Percentiles rank a stretch among this genome's conserved stretches.
Evolutionary conservation across 2,329 filamentous ascomycete genomes (phyloP).

Genomic region (Aspergillus oerlinghausenensis): DNA sequence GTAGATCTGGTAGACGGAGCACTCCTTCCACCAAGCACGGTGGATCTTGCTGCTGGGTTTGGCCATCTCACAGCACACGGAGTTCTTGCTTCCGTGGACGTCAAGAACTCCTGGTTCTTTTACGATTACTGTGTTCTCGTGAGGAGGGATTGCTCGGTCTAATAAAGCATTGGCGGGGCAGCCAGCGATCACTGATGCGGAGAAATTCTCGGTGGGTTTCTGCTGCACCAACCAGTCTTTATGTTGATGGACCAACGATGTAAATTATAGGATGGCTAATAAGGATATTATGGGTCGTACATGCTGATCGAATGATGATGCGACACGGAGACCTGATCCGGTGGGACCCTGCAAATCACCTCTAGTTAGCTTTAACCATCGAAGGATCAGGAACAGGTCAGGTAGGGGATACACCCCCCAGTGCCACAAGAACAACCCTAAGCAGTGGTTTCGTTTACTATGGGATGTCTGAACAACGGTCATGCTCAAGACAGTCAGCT

Average conservation of each 20-base stretch:
- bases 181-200: background rate
- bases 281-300: background rate
- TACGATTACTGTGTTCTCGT: background rate
- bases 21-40: conserved; percentile 55
- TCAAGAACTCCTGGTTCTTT: background rate
- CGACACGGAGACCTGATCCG: background rate
- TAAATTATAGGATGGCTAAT: background rate
- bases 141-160: background rate
- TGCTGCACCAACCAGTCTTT: background rate
- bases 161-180: background rate
- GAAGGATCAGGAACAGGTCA: background rate
- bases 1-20: conserved; percentile 57
- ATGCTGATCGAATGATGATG: conserved; percentile 1
- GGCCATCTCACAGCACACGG: conserved; percentile 8
- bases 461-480: background rate
- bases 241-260: background rate
- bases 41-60: conserved; percentile 16
- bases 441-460: background rate
- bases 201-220: conserved; percentile 7
- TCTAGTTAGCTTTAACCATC: background rate
- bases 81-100: background rate
- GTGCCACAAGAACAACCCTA: background rate
- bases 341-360: background rate
- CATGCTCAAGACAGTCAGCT: background rate
- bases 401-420: background rate